Base-by-base conservation (phyloP, 805 yeast species). In the Aciculoconidium aculeatum region DNA sequence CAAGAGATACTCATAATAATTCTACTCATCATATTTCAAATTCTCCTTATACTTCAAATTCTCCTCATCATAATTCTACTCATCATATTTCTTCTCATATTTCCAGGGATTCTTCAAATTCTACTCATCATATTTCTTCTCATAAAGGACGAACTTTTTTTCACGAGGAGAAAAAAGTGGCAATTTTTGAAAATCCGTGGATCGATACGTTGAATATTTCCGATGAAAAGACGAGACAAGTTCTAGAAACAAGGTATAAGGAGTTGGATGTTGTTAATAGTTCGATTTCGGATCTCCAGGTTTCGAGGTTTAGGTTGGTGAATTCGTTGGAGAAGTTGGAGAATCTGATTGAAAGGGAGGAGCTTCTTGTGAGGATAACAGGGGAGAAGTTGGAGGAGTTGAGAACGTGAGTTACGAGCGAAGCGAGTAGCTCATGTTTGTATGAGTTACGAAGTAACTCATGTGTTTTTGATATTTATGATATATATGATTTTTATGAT, bases 331-430 rank as follows among this genome's bases (percentile, higher is more conserved):
- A 29, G 9, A 31, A 31, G 6, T 30, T 55, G 18, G 50, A 49
- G 25, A 32, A 39, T 7, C 57, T 55, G 29, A 49, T 54, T 1
- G 37, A 23, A 18, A 40, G 57, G 27, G 69, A 65, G 30, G 58
- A 45, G 11, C 37, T 61, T 21, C 53, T 57, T 34, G 64, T 53
- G 6, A 53, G 53, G 30, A 29, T 61, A n/a, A 51, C 64, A 17
- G 66, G 53, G 24, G 77, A 72, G 36, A 70, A 69, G 40, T 51
- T 72, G 23, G 77, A 70, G 37, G 70, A 70, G 34, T 58, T 72
- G n/a, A n/a, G n/a, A n/a, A n/a, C n/a, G n/a, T n/a, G n/a, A n/a
- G n/a, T n/a, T n/a, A n/a, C n/a, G n/a, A n/a, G n/a, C n/a, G n/a
- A n/a, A n/a, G n/a, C n/a, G n/a, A n/a, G n/a, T n/a, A n/a, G n/a